Evolutionary conservation across 192 early-diverging fungal genomes (phyloP), one percentile per base, ranked within the genome.

Genomic region (Diversispora eburnea): DNA sequence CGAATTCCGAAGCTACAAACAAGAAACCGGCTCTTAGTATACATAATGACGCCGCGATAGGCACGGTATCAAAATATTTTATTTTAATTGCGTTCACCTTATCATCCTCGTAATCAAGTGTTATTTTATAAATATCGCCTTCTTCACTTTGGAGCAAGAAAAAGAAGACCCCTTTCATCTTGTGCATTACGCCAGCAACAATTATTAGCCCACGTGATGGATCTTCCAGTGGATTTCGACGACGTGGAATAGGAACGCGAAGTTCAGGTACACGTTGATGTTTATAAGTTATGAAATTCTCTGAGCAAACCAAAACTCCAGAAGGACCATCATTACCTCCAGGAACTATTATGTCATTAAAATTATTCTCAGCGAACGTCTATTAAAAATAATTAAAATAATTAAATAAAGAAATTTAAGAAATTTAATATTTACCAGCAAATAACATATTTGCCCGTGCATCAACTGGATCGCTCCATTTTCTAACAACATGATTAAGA

Each of bases 401-500:
- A 4, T 42, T 8, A 56, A 48, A 59, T 45, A 9, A 22, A 22
- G 0, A 48, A 73, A 61, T 61, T 20, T 54, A n/a, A n/a, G 3
- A 41, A 12, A 57, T 17, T 59, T 69, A 15, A 49, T 60, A 22
- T 39, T 76, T 83, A 83, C 86, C 84, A 63, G 94, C 85, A 68
- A 99, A 89, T 42, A 99, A 86, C 79, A 88, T 77, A 79, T 96
- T 93, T 1, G 93, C 84, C 42, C 85, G 85, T 0, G 74, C 73
- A 74, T 93, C 87, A 22, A 98, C 90, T 5, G 90, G 79, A 47
- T 92, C 86, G 76, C 89, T 93, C 97, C 98, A 98, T 82, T 93
- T 95, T 73, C 98, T 88, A 55, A 97, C 93, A 17, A 99, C 95
- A 79, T 98, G 98, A 80, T 99, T 99, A 33, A 99, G 85, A 19